phyloP scores from a whole-genome alignment of 164 flowering plant species.

The Amborella trichopoda region DNA sequence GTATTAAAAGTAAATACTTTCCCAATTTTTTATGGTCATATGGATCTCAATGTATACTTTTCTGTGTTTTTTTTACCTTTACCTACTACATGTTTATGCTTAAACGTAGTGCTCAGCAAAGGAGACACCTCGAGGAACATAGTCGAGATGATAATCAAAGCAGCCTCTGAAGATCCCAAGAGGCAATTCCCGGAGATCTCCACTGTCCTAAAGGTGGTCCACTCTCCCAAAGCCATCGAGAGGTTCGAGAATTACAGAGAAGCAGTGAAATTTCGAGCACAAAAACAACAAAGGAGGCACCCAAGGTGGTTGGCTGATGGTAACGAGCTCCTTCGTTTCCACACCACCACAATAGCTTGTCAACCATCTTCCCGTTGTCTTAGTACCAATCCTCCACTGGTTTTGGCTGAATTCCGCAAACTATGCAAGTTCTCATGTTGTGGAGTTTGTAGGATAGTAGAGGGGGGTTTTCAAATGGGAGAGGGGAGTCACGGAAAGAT shows the following conservation, averaged over 20 bases:
- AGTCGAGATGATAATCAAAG: slow-evolving; percentile 30
- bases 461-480: slow-evolving; percentile 20
- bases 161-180: slow-evolving; percentile 14
- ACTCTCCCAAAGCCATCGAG: slow-evolving; percentile 17
- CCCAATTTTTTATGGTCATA: no score
- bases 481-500: slow-evolving; percentile 15
- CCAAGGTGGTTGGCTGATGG: slow-evolving; percentile 38
- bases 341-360: slow-evolving; percentile 27
- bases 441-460: slow-evolving; percentile 27
- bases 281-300: slow-evolving; percentile 10
- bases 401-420: no score
- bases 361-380: slow-evolving; percentile 5
- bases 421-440: slow-evolving; percentile 28
- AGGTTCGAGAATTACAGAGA: slow-evolving; percentile 39
- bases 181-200: slow-evolving; percentile 15
- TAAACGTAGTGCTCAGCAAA: slow-evolving; percentile 27
- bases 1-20: no score
- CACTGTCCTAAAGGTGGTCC: slow-evolving; percentile 27
- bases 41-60: no score
- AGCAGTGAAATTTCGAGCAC: slow-evolving; percentile 24
- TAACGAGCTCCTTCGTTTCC: slow-evolving; percentile 34
- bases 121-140: slow-evolving; percentile 42
- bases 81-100: no score
- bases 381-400: no score
- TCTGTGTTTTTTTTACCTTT: no score